Base-by-base conservation (phyloP, 306 rosid species). In the Fagus sylvatica region DNA sequence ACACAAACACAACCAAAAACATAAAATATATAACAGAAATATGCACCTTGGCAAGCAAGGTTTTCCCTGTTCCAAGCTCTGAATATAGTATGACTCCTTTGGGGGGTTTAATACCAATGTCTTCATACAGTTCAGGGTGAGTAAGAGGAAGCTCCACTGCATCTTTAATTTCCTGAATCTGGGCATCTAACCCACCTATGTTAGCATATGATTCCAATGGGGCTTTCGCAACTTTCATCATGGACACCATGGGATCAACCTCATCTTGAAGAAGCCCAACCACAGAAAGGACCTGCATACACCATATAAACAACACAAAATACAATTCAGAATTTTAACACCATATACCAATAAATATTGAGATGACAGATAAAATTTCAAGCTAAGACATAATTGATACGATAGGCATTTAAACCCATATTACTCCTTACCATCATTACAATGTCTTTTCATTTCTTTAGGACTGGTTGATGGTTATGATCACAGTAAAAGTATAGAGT, bases 241-340 rank as follows among this genome's bases (percentile, higher is more conserved):
- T 90, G 3, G 88, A 88, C 53, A 88, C 92, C 92, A 88, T 88
- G 7, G 92, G 90, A 86, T 88, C 92, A 69, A 88, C 92, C 79
- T 88, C 92, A 71, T 86, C 90, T 89, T 89, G 90, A 53, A 89
- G 92, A 59, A 89, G 90, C 41, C 92, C 92, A 43, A 88, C 92
- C 53, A 88, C 92, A 19, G 92, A 88, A 33, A 88, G 90, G 42
- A 86, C 90, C 90, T 86, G 53, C 53, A 83, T 37, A 42, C 3
- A 22, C 19, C 40, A 40, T 16, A 48, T 7, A n/a, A n/a, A 77
- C 28, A 6, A 33, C 43, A 11, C 28, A 11, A n/a, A 72, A 17
- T 53, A 19, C 16, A 1, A 34, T 51, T 49, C n/a, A 70, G 16
- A 32, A 33, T 32, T 15, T 49, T 6, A 49, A 71, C 10, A 48